Percentiles rank a stretch among this genome's conserved stretches.
Conservation (phyloP, 306 rosid genomes). For the Glycyrrhiza uralensis region DNA sequence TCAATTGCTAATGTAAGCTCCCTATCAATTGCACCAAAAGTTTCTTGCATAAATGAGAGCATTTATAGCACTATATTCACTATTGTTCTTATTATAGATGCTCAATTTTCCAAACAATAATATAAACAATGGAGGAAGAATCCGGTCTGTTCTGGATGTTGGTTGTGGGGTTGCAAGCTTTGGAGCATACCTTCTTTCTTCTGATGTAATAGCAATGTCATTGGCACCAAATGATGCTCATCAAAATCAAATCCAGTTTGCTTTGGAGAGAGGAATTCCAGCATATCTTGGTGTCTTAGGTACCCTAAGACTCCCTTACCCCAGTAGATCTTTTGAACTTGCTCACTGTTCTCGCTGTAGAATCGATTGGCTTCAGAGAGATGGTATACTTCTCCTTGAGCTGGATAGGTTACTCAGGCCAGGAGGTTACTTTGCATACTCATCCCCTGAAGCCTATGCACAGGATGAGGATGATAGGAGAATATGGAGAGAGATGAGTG, state of each 20-base stretch:
- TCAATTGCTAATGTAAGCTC: slow-evolving; percentile 70
- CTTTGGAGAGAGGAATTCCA: slow-evolving; percentile 80
- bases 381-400: slow-evolving; percentile 81
- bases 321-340: too few relatives aligned
- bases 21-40: neutral
- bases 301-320: slow-evolving; percentile 80
- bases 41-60: neutral
- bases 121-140: slow-evolving; percentile 63
- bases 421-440: slow-evolving; percentile 76
- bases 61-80: neutral
- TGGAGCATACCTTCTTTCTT: slow-evolving; percentile 78
- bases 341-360: slow-evolving; percentile 85
- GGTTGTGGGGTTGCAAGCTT: slow-evolving; percentile 86
- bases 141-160: slow-evolving; percentile 67
- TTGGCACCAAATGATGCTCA: slow-evolving; percentile 85
- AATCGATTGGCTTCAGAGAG: slow-evolving; percentile 86
- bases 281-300: slow-evolving; percentile 81
- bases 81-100: slow-evolving; percentile 55
- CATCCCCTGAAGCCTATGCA: slow-evolving; percentile 83
- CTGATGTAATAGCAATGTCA: slow-evolving; percentile 63
- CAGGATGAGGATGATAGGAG: slow-evolving; percentile 72
- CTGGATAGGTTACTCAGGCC: slow-evolving; percentile 74
- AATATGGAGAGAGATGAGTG: slow-evolving; percentile 80
- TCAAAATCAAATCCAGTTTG: slow-evolving; percentile 82
- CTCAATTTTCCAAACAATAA: slow-evolving; percentile 64